phyloP scores from a whole-genome alignment of 164 flowering plant species.

The Magnolia kwangsiensis region DNA sequence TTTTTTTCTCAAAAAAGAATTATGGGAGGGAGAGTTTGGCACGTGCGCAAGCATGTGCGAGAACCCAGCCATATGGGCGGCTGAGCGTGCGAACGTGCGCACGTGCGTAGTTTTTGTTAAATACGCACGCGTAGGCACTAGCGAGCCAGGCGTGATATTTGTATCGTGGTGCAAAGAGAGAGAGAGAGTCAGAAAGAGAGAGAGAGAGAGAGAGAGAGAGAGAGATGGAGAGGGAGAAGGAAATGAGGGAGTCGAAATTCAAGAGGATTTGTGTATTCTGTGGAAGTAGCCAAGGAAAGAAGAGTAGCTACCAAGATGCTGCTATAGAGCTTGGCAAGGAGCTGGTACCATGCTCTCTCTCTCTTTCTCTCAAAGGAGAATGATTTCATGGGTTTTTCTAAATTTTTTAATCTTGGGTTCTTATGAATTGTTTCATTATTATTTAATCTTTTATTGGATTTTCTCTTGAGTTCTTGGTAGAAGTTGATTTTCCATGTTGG shows the following conservation, averaged over 20 bases:
- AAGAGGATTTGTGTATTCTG: conserved; percentile 95
- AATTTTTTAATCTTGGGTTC: background rate
- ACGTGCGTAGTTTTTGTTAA: background rate
- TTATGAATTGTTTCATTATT: background rate
- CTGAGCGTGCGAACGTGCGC: conserved; percentile 5
- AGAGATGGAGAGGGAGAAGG: conserved; percentile 53
- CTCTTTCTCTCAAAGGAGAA: no score
- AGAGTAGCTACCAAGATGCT: conserved; percentile 88
- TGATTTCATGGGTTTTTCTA: background rate
- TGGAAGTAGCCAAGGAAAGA: conserved; percentile 96
- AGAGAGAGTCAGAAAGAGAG: conserved; percentile 15
- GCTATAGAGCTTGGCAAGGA: conserved; percentile 90
- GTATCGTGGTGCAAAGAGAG: background rate
- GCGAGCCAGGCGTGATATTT: background rate
- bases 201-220: conserved; percentile 15
- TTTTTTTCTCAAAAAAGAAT: no score
- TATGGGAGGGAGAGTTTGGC: background rate
- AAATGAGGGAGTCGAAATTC: conserved; percentile 58
- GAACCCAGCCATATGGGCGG: background rate
- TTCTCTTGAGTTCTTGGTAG: background rate
- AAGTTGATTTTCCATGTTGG: background rate
- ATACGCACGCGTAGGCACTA: background rate
- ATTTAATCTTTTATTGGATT: background rate
- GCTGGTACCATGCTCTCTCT: conserved; percentile 44
- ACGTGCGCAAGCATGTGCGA: background rate